Conservation (phyloP, 2,329 filamentous ascomycete genomes). For the Aureobasidium zeae region DNA sequence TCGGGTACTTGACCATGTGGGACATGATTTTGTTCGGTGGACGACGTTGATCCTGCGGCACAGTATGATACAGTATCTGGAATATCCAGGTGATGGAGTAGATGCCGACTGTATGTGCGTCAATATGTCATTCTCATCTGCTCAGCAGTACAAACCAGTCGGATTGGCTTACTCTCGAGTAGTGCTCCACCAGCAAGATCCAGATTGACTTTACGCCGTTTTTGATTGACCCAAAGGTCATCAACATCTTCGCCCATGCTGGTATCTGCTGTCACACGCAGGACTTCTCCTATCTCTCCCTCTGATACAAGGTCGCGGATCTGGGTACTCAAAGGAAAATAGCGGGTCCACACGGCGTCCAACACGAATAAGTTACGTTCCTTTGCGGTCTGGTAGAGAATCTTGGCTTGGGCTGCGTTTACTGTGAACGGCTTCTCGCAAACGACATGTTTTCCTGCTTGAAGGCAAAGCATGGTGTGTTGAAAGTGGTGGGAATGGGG, state of each 20-base stretch:
- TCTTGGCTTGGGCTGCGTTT: constrained; percentile 32
- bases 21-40: constrained; percentile 24
- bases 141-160: constrained; percentile 37
- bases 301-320: constrained; percentile 33
- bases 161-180: constrained; percentile 40
- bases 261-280: constrained; percentile 35
- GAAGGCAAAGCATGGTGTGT: constrained; percentile 37
- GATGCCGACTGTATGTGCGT: neutral
- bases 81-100: neutral
- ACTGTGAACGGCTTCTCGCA: constrained; percentile 41
- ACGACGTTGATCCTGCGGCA: constrained; percentile 17
- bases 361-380: constrained; percentile 36
- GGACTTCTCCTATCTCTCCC: constrained; percentile 33
- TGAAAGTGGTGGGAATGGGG: constrained; percentile 39
- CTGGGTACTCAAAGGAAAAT: constrained; percentile 33
- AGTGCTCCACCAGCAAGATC: constrained; percentile 36
- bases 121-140: no score
- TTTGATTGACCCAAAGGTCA: constrained; percentile 19
- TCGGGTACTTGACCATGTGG: neutral
- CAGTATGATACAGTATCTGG: neutral
- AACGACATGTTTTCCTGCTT: constrained; percentile 36
- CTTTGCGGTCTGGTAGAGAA: constrained; percentile 23
- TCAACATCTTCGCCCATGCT: constrained; percentile 31
- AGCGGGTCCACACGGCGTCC: constrained; percentile 41
- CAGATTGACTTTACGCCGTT: constrained; percentile 28